Percentiles rank a stretch among this genome's conserved stretches.
Evolutionary conservation across 2,329 filamentous ascomycete species (phyloP).

Genomic region (Fusarium drepaniforme): DNA sequence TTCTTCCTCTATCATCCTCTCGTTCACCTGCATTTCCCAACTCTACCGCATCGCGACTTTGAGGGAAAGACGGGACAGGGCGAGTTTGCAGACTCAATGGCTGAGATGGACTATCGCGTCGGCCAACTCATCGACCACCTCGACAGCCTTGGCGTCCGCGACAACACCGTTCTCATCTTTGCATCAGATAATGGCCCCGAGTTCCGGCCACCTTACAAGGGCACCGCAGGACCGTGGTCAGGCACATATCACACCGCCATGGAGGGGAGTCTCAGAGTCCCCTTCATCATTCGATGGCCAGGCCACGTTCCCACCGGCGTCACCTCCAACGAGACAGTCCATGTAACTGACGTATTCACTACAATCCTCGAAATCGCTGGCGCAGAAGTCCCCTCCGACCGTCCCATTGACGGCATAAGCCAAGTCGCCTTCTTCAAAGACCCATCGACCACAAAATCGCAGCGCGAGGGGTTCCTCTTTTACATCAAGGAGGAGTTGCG

Average conservation of each 20-base stretch:
- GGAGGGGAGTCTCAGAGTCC: slow-evolving; percentile 51
- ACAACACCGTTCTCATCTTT: slow-evolving; percentile 51
- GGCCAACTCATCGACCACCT: slow-evolving; percentile 49
- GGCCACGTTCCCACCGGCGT: slow-evolving; percentile 41
- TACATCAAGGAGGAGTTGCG: slow-evolving; percentile 52
- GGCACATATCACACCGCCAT: slow-evolving; percentile 53
- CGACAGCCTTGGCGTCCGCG: slow-evolving; percentile 42
- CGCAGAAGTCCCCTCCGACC: slow-evolving; percentile 35
- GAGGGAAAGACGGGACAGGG: slow-evolving; percentile 45
- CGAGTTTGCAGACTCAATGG: slow-evolving; percentile 50
- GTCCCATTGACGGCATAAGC: slow-evolving; percentile 48
- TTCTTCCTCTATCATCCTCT: slow-evolving; percentile 52
- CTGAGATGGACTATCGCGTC: slow-evolving; percentile 49
- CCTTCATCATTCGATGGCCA: slow-evolving; percentile 52
- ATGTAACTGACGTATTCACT: slow-evolving; percentile 50
- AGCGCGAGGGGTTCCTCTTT: slow-evolving; percentile 46
- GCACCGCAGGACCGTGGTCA: slow-evolving; percentile 50
- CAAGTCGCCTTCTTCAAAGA: slow-evolving; percentile 44
- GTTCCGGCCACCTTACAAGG: slow-evolving; percentile 47
- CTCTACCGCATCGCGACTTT: slow-evolving; percentile 47
- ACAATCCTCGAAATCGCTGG: slow-evolving; percentile 46
- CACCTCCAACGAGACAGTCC: slow-evolving; percentile 48
- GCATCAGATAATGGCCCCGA: slow-evolving; percentile 52
- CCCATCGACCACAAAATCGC: slow-evolving; percentile 30
- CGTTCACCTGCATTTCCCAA: slow-evolving; percentile 50